Conservation (phyloP, 106 monocot species). For the Alisma plantagoaquatica region DNA sequence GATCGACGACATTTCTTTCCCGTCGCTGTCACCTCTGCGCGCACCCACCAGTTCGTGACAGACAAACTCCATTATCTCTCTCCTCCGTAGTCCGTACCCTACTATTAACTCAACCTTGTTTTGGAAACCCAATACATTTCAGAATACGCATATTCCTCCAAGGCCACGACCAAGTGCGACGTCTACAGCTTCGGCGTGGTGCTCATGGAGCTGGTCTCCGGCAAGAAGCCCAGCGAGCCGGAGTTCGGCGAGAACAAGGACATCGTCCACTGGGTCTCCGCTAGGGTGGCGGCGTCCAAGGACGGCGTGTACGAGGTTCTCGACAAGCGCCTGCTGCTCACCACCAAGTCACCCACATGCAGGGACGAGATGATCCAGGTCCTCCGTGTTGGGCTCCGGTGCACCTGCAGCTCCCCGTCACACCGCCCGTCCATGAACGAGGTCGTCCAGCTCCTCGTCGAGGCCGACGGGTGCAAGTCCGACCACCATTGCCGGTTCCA, state of each 20-base stretch:
- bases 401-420: constrained; percentile 52
- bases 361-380: constrained; percentile 79
- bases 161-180: constrained; percentile 90
- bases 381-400: constrained; percentile 53
- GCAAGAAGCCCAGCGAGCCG: constrained; percentile 69
- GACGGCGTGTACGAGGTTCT: constrained; percentile 48
- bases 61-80: constrained; percentile 1
- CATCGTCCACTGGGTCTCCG: constrained; percentile 61
- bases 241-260: constrained; percentile 84
- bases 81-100: not conserved
- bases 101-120: not conserved
- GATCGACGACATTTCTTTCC: not conserved
- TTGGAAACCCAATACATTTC: not conserved
- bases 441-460: constrained; percentile 69
- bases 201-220: constrained; percentile 88
- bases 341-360: constrained; percentile 26
- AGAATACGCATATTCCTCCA: constrained; percentile 93
- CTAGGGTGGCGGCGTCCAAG: constrained; percentile 34
- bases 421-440: constrained; percentile 85
- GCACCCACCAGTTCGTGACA: too few species aligned
- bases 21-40: too few species aligned
- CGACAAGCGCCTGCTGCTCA: constrained; percentile 45
- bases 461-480: constrained; percentile 31
- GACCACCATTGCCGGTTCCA: constrained; percentile 13
- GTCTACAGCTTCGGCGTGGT: constrained; percentile 99